Evolutionary conservation across 306 rosid genomes (phyloP), one percentile per base, ranked within the genome.

Genomic region (Sechiopsis laciniata): DNA sequence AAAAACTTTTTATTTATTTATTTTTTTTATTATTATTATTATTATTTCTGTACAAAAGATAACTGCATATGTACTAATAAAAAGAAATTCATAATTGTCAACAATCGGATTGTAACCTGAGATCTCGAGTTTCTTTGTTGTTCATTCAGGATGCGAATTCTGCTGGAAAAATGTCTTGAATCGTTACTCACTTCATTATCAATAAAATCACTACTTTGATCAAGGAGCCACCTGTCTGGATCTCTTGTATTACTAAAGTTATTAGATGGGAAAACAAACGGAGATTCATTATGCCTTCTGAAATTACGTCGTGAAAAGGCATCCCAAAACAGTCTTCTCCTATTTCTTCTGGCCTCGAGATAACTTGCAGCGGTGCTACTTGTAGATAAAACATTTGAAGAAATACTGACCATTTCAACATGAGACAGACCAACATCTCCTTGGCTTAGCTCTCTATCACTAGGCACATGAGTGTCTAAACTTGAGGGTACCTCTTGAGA

Each of bases 251-350:
- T 88, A 78, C 87, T 90, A 10, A 82, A 50, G 58, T 83, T 96
- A 78, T 88, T 88, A 24, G 87, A 68, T 53, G 97, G 87, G 77
- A 88, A 84, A 78, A 87, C 77, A 55, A 88, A 71, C 46, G 91
- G 89, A 78, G 98, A 89, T 77, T 90, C 95, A 71, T 86, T 82
- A 55, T 82, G 86, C 79, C 96, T 87, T 83, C 98, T 84, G 72
- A 92, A 89, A 84, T 88, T 86, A 66, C 96, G 90, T 66, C 87
- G 84, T 77, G 97, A 94, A 76, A 90, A 89, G 37, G 96, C 95
- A 81, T 90, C 97, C 94, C 94, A 89, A 76, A 90, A 88, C 20
- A 90, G 81, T 75, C 98, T 84, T 82, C 98, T 86, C 75, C 94
- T 84, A 71, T 66, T 85, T 75, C 98, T 88, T 86, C 98, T 86